phyloP scores from a whole-genome alignment of 2,329 filamentous ascomycete genomes.

The Basipetospora chlamydospora region DNA sequence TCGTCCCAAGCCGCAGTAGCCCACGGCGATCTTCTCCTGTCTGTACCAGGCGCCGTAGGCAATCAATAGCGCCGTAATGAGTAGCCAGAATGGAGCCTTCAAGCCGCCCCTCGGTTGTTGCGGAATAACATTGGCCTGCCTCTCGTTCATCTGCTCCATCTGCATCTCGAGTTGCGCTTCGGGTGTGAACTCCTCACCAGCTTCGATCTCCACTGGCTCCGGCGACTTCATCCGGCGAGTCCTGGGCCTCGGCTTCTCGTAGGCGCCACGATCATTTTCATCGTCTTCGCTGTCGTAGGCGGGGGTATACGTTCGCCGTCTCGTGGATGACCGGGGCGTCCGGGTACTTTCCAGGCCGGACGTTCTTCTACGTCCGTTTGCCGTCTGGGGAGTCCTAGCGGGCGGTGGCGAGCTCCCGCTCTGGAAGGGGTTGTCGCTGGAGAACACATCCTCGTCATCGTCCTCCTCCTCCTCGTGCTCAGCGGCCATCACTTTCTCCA shows the following conservation, averaged over 20 bases:
- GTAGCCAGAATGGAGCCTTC: constrained; percentile 53
- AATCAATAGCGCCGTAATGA: constrained; percentile 54
- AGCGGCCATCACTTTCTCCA: too few relatives aligned
- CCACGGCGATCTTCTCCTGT: constrained; percentile 90
- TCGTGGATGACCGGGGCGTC: constrained; percentile 27
- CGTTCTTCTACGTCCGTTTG: constrained; percentile 35
- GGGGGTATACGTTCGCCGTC: constrained; percentile 24
- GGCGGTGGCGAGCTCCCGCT: constrained; percentile 57
- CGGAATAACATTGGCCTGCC: constrained; percentile 29
- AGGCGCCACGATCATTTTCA: neutral
- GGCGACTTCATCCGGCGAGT: constrained; percentile 4
- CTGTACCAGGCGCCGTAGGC: constrained; percentile 74
- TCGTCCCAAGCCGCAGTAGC: constrained; percentile 79
- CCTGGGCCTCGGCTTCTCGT: neutral
- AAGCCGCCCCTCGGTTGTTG: constrained; percentile 32
- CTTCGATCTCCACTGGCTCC: constrained; percentile 30
- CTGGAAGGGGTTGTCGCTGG: constrained; percentile 85
- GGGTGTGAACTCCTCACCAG: constrained; percentile 86
- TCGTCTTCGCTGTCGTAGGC: constrained; percentile 2
- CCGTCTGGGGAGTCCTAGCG: constrained; percentile 22
- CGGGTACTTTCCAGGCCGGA: constrained; percentile 23
- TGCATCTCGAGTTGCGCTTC: constrained; percentile 74
- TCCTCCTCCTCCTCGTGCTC: constrained; percentile 25
- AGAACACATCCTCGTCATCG: constrained; percentile 43
- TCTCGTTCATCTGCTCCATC: constrained; percentile 47